Percentiles rank a stretch among this genome's conserved stretches.
phyloP scores from a whole-genome alignment of 2,329 filamentous ascomycete genomes.

The Epicoccum nigrum region DNA sequence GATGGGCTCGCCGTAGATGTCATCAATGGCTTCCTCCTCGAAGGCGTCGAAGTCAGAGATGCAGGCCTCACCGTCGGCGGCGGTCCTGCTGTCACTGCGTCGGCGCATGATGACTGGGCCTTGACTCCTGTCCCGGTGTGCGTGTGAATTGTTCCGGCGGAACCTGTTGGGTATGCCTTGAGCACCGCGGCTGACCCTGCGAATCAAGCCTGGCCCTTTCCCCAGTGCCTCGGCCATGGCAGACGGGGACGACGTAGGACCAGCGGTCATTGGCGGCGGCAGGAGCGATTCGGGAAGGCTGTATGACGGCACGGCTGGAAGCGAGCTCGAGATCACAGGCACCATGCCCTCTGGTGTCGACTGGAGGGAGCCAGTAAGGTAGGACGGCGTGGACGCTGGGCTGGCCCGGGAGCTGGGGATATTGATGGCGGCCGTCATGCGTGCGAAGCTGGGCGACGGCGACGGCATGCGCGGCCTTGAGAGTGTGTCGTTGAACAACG shows the following conservation, averaged over 20 bases:
- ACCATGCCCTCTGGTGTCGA: constrained; percentile 69
- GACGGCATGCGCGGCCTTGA: constrained; percentile 42
- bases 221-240: constrained; percentile 68
- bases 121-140: constrained; percentile 82
- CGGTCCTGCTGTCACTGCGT: constrained; percentile 87
- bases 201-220: constrained; percentile 73
- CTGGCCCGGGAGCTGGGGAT: constrained; percentile 49
- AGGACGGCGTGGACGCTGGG: constrained; percentile 46
- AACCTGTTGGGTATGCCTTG: constrained; percentile 71
- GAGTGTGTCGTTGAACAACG: constrained; percentile 37
- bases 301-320: constrained; percentile 57
- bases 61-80: constrained; percentile 56
- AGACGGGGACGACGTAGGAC: constrained; percentile 52
- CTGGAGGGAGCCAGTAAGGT: constrained; percentile 66
- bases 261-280: constrained; percentile 56
- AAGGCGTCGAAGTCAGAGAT: constrained; percentile 58
- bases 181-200: constrained; percentile 82
- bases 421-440: constrained; percentile 40
- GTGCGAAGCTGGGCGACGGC: constrained; percentile 39
- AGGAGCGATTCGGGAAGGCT: constrained; percentile 77
- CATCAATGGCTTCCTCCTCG: constrained; percentile 58
- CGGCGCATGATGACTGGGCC: constrained; percentile 87
- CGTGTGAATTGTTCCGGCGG: constrained; percentile 75
- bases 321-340: constrained; percentile 60
- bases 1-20: constrained; percentile 47